Conservation (phyloP, 176 grass and related monocot genomes). For the Oryza australiensis region DNA sequence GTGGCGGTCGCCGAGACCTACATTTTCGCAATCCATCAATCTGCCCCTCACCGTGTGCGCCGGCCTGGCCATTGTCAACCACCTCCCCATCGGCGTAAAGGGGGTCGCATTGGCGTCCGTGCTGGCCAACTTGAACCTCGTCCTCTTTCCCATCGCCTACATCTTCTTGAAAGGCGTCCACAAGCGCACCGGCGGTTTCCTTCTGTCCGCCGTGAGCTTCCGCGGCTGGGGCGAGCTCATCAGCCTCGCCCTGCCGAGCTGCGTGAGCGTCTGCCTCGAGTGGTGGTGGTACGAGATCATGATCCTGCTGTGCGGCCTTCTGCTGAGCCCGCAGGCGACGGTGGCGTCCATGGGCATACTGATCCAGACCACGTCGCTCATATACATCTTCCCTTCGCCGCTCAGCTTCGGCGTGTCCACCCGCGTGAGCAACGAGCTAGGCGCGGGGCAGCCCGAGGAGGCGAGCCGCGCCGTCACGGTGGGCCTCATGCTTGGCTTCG, state of each 20-base stretch:
- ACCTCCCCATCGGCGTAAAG: constrained; percentile 73
- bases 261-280: constrained; percentile 81
- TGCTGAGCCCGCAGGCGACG: constrained; percentile 77
- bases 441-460: constrained; percentile 57
- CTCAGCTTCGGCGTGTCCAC: constrained; percentile 92
- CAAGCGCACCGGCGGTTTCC: constrained; percentile 62
- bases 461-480: constrained; percentile 62
- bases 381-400: constrained; percentile 95
- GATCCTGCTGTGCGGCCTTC: constrained; percentile 87
- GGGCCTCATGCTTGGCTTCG: constrained; percentile 61
- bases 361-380: constrained; percentile 92
- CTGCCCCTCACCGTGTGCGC: constrained; percentile 79
- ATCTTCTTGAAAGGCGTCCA: constrained; percentile 52
- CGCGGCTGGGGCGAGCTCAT: constrained; percentile 66
- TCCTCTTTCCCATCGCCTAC: constrained; percentile 70
- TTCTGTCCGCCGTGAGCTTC: constrained; percentile 57
- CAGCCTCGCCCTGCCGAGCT: constrained; percentile 63
- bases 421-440: constrained; percentile 89
- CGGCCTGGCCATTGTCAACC: constrained; percentile 62
- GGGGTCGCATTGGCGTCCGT: constrained; percentile 80
- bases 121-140: constrained; percentile 66
- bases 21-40: constrained; percentile 87
- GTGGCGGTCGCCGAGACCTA: constrained; percentile 64
- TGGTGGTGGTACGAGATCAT: constrained; percentile 99
- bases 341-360: constrained; percentile 96